phyloP scores from a whole-genome alignment of 208 protist genomes.

The Vickermania spadyakhi region DNA sequence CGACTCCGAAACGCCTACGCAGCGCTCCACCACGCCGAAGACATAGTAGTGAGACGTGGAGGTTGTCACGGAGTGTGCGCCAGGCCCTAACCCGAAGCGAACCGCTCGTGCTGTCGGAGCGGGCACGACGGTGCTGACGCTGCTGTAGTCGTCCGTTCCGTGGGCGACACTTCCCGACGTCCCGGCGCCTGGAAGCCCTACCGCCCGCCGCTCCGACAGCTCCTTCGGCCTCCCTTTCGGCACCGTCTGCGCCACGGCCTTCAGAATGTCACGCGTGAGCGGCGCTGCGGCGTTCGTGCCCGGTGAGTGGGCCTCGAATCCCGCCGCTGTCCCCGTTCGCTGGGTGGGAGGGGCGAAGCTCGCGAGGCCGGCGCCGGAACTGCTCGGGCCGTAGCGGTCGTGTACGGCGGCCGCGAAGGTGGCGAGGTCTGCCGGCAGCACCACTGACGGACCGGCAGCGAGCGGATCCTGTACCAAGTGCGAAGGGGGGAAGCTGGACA shows the following conservation, averaged over 20 bases:
- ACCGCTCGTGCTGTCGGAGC: background rate
- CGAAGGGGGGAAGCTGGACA: background rate
- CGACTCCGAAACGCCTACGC: slow-evolving; percentile 28
- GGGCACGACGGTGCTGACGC: background rate
- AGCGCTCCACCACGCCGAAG: slow-evolving; percentile 50
- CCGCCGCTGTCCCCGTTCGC: background rate
- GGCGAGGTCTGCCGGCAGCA: background rate
- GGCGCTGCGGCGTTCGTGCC: background rate
- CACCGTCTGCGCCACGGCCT: background rate
- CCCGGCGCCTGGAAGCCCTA: background rate
- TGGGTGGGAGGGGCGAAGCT: background rate
- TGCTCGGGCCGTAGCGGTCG: too few relatives aligned
- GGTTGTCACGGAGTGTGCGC: background rate
- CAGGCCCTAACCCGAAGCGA: background rate
- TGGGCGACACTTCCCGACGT: background rate
- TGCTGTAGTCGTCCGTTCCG: background rate
- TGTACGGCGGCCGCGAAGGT: background rate
- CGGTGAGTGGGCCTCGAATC: background rate
- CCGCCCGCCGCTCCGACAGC: background rate
- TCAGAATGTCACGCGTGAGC: background rate
- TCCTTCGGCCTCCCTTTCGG: background rate
- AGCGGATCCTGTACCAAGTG: background rate
- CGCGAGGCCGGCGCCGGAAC: background rate
- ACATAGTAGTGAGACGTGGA: slow-evolving; percentile 15
- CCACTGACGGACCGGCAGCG: background rate